Base-by-base conservation (phyloP, 306 rosid genomes). In the Prunus mongolica region DNA sequence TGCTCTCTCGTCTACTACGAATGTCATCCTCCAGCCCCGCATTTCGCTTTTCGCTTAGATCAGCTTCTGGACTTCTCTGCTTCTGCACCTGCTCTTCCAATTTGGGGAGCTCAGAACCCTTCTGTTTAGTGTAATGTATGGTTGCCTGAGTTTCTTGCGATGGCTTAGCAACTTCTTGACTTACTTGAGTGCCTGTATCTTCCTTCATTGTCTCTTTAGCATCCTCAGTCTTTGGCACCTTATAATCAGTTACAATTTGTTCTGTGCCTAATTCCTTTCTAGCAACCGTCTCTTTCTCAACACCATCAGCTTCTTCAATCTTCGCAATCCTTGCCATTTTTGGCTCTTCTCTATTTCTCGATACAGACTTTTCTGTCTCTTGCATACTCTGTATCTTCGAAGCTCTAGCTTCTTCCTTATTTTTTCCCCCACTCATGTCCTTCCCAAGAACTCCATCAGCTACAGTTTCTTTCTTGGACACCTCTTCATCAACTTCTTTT, bases 81-180 rank as follows among this genome's bases (percentile, higher is more conserved):
- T 74, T 63, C 76, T 73, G 73, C 30, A 18, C 77, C 69, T 79
- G 67, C 34, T 70, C 63, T 71, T 79, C 25, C 47, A 69, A 10
- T 47, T 69, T 78, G 2, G 13, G 79, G 54, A 76, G 75, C 57
- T 58, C 79, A 12, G 75, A 19, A 49, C 60, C 41, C 8, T 19
- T 78, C 68, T 67, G 44, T 58, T 34, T 50, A 16, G 70, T 67
- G 19, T 28, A 20, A 20, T 70, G 41, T 67, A 54, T 63, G 44
- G 16, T 49, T 45, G 51, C 67, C 65, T 50, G 6, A 25, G 25
- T 19, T 16, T 69, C 61, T 14, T 50, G 77, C 63, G 73, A 34
- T 12, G 65, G 12, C 64, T 74, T 78, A 49, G 8, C 44, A n/a
- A 27, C 78, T 38, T 52, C 32, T 30, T 22, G 72, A 1, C 28